These are phyloP conservation scores for Austroboletus niveus DNA, from an alignment of 1,284 basidiomycete genomes.

Conservation along the genomic window DNA sequence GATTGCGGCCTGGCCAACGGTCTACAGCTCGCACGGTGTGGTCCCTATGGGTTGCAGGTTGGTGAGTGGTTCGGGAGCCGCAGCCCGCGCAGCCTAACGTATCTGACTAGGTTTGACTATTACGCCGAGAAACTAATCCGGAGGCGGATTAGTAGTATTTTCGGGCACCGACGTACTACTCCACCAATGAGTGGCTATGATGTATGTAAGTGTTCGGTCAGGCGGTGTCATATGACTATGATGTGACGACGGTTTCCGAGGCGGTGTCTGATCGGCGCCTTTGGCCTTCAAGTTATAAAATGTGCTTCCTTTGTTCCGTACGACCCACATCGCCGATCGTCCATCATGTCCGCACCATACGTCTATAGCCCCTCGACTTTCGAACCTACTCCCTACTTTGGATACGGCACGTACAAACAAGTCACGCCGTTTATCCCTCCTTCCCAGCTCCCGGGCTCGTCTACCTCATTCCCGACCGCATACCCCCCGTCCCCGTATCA, in stretches of 20 bases:
- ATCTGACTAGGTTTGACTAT: too few species aligned
- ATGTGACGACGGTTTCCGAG: background rate
- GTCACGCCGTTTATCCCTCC: slow-evolving; percentile 34
- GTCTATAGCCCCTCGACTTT: slow-evolving; percentile 35
- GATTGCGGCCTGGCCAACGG: too few species aligned
- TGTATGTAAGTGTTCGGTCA: too few species aligned
- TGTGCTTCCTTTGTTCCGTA: background rate
- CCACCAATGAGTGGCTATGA: too few species aligned
- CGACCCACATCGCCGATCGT: background rate
- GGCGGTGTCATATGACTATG: too few species aligned
- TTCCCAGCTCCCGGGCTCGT: slow-evolving; percentile 25
- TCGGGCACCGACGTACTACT: too few species aligned
- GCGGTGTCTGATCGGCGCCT: background rate
- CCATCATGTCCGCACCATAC: slow-evolving; percentile 40
- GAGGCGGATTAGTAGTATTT: too few species aligned
- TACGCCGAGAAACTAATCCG: too few species aligned
- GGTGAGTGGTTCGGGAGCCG: too few species aligned
- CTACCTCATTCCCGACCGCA: slow-evolving; percentile 10
- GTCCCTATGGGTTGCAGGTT: too few species aligned
- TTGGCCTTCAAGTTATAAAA: slow-evolving; percentile 21
- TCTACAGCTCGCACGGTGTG: too few species aligned
- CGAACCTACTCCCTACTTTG: slow-evolving; percentile 31
- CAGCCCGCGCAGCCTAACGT: too few species aligned
- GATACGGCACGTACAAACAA: slow-evolving; percentile 27
- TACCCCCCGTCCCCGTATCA: slow-evolving; percentile 20